Evolutionary conservation across 192 early-diverging fungal species (phyloP), one percentile per base, ranked within the genome.

Genomic region (Coemansia sp.): DNA sequence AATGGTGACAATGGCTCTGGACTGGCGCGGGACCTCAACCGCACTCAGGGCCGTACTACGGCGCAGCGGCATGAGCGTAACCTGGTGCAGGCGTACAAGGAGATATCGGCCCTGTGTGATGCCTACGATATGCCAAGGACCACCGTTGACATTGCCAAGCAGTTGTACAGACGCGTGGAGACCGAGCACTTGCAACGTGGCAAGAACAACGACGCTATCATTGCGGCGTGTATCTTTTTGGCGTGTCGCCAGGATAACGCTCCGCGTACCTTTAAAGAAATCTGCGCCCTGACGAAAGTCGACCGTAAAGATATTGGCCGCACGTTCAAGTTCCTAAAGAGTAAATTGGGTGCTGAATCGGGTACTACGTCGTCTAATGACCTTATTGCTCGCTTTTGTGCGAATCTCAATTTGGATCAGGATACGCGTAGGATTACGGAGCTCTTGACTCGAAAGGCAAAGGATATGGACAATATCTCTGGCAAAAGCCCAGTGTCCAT

Each of bases 251-350:
- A 94, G 72, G 87, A 96, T 67, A 84, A 85, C 35, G 93, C 91
- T 1, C 89, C 89, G 8, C 87, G 95, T 66, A 95, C 97, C 1
- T 97, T 96, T 75, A 93, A 93, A 65, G 96, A 99, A 75, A 95
- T 98, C 45, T 93, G 91, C 62, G 89, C 91, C 6, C 69, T 95
- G 66, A 96, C 94, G 0, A 93, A 94, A 50, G 94, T 98, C 0
- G 89, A 93, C 42, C 95, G 94, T 77, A 97, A 94, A 70, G 95
- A 97, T 59, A 94, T 97, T 79, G 94, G 94, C 2, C 84, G 95
- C 11, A 89, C 89, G 46, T 87, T 89, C 67, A 80, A 85, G 64
- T 68, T 72, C 46, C 69, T 87, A 33, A 81, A 77, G 67, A 73
- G 68, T 59, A 78, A 83, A 61, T 77, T 91, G 33, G 89, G 86